Conservation (phyloP, 2,329 filamentous ascomycete genomes). For the Fusarium sp. region DNA sequence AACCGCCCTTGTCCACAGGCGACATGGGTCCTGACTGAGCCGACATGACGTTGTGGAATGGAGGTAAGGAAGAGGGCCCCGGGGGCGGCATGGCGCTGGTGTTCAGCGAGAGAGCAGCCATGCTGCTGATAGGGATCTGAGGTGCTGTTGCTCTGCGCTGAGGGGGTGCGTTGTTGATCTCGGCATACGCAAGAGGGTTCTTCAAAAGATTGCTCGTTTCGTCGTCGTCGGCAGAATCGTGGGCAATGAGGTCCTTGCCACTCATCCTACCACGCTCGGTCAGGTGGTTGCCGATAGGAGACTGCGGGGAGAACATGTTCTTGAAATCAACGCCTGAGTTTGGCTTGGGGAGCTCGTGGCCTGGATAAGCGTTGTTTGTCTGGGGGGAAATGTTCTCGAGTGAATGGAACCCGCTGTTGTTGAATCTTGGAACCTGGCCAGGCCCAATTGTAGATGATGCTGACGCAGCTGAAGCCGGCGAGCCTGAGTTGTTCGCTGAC, state of each 20-base stretch:
- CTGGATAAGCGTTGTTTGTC: slow-evolving; percentile 62
- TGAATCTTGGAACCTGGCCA: slow-evolving; percentile 69
- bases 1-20: slow-evolving; percentile 7
- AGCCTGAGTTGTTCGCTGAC: slow-evolving; percentile 29
- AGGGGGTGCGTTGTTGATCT: slow-evolving; percentile 57
- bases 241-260: slow-evolving; percentile 78
- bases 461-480: slow-evolving; percentile 49
- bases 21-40: slow-evolving; percentile 48
- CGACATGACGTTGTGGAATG: slow-evolving; percentile 56
- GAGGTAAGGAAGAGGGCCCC: slow-evolving; percentile 64
- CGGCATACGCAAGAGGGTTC: slow-evolving; percentile 77
- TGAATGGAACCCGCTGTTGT: slow-evolving; percentile 69
- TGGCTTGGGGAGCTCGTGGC: slow-evolving; percentile 69
- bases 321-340: slow-evolving; percentile 67
- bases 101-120: slow-evolving; percentile 77
- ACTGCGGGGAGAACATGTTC: slow-evolving; percentile 77
- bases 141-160: slow-evolving; percentile 76
- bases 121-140: slow-evolving; percentile 74
- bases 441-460: slow-evolving; percentile 51
- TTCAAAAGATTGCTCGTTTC: slow-evolving; percentile 79
- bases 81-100: slow-evolving; percentile 63
- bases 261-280: slow-evolving; percentile 68
- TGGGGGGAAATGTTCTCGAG: slow-evolving; percentile 72
- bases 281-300: slow-evolving; percentile 77
- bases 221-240: slow-evolving; percentile 72